phyloP scores from a whole-genome alignment of 1,139 yeast genomes.

The Yamadazyma membranifaciens region DNA sequence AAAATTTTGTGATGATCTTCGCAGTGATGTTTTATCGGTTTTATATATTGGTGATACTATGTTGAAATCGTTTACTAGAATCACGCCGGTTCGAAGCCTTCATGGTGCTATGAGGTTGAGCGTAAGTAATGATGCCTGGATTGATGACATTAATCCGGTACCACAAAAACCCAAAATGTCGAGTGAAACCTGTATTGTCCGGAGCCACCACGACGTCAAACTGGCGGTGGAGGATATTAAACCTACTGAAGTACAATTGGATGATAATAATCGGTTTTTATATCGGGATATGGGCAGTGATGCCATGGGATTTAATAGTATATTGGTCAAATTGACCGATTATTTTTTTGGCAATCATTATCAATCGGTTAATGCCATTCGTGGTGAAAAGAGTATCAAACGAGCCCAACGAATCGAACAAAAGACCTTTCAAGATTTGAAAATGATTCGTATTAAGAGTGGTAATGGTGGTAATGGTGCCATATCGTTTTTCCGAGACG shows the following conservation, averaged over 20 bases:
- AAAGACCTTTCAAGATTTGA: slow-evolving; percentile 55
- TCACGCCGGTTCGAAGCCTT: neutral
- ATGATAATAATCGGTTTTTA: slow-evolving; percentile 12
- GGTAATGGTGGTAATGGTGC: slow-evolving; percentile 92
- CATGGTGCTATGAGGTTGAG: neutral
- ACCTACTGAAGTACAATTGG: slow-evolving; percentile 8
- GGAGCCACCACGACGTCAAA: slow-evolving; percentile 5
- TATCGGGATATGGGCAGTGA: slow-evolving; percentile 22
- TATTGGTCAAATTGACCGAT: slow-evolving; percentile 31
- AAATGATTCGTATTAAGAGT: slow-evolving; percentile 62
- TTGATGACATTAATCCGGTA: slow-evolving; percentile 13
- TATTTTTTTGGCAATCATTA: slow-evolving; percentile 44
- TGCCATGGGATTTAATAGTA: slow-evolving; percentile 20
- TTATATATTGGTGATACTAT: neutral
- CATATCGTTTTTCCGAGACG: slow-evolving; percentile 82
- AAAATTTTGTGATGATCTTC: slow-evolving; percentile 8
- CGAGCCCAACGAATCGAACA: slow-evolving; percentile 39
- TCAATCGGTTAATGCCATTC: slow-evolving; percentile 41
- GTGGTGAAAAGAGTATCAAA: slow-evolving; percentile 22
- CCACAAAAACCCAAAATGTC: slow-evolving; percentile 10
- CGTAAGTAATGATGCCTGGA: slow-evolving; percentile 13
- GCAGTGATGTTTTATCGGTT: slow-evolving; percentile 2
- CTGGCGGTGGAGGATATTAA: slow-evolving; percentile 1
- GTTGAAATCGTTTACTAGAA: neutral
- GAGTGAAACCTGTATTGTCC: slow-evolving; percentile 8